Base-by-base conservation (phyloP, 805 yeast genomes). In the Zygosaccharomyces bailii region DNA sequence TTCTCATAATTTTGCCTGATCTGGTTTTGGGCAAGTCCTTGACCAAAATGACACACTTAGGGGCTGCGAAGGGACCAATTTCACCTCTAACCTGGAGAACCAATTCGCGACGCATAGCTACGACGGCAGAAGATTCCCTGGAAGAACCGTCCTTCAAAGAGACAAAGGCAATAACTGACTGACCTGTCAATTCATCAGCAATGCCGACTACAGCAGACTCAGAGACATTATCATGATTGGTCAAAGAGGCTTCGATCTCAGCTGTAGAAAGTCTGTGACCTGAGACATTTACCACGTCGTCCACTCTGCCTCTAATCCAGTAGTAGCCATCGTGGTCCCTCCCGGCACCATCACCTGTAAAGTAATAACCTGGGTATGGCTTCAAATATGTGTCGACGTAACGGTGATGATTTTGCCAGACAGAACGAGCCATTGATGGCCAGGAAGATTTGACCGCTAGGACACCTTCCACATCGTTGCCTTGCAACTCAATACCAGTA, bases 311-410 rank as follows among this genome's bases (percentile, higher is more conserved):
- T 58, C 84, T 67, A 53, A 86, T 84, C 90, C 93, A 86, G 69
- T 79, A 82, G 71, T 78, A 86, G 4, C 95, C 95, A 61, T 85
- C 91, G 53, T 76, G 72, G 63, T 86, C 95, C 61, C 90, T 76
- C 13, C 89, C 91, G 20, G 91, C 93, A 68, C 95, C 95, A 68
- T 86, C 95, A 57, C 95, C 95, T 1, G 93, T 82, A 71, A 86
- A 86, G 70, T 84, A 86, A 63, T 76, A 79, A 39, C 89, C 89
- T 39, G 86, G 85, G 69, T 84, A 86, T 42, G 93, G 91, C 47
- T 78, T 81, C 63, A 84, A 69, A 67, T 86, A 86, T n/a, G 93
- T 86, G 57, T 86, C 95, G 69, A 82, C 67, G 68, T 71, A 86
- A 63, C 88, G 74, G 53, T 74, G 72, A 67, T 85, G 84, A 68